Evolutionary conservation across 306 rosid species (phyloP), one percentile per base, ranked within the genome.

Genomic region (Cercis canadensis): DNA sequence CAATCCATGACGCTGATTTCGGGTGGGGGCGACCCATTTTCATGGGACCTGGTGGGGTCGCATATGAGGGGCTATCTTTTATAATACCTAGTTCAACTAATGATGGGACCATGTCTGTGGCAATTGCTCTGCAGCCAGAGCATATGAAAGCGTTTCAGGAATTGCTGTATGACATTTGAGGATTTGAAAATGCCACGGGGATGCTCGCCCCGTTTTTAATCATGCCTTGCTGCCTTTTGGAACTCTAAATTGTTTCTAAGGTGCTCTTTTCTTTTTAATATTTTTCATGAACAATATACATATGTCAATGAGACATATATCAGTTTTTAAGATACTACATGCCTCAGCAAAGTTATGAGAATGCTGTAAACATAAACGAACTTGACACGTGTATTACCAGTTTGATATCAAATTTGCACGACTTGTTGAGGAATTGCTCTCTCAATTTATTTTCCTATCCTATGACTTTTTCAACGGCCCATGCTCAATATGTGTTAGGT

Each of bases 11-110:
- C 62, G 98, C 98, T 68, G 95, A 94, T 52, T 94, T 94, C 39
- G 98, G 98, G 51, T 94, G 97, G 97, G 97, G 98, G 16, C 85
- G 95, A 32, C 98, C 98, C 6, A 85, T 90, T 15, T 94, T 94
- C 76, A 87, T 94, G 98, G 98, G 98, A 24, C 98, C 97, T 2
- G 98, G 97, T 15, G 98, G 97, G 34, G 87, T 94, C 39, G 84
- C 92, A 0, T 94, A 77, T 3, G 98, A 94, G 70, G 98, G 98
- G 0, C 57, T 94, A 2, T 86, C 94, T 36, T 90, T 80, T 24
- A 76, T 94, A 19, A 44, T 90, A 44, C 97, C 96, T 5, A 87
- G 90, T 75, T 70, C 98, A 51, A 60, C 61, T 4, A 78, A 78
- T 50, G 96, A 90, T 53, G 96, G 92, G 12, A 85, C 88, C 74